These are phyloP conservation scores for Solanum lignicaule DNA, from an alignment of 257 asterid species.

Conservation along the genomic window DNA sequence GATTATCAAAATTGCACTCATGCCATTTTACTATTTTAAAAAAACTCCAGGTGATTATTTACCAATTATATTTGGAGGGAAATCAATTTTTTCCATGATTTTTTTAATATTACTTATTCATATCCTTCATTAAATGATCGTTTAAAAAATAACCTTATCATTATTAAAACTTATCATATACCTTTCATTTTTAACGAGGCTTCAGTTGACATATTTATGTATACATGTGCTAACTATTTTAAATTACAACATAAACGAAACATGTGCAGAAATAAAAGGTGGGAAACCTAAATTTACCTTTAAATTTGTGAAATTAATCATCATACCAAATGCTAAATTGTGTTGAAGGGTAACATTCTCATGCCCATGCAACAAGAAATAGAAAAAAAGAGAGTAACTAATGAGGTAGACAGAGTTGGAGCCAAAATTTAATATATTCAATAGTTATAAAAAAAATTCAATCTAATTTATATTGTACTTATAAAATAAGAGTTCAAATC, in stretches of 20 bases:
- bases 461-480: not conserved
- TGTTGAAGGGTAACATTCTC: not conserved
- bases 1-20: not conserved
- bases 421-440: not conserved
- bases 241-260: not conserved
- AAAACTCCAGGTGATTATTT: not conserved
- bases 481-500: not conserved
- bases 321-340: not conserved
- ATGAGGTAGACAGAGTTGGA: not conserved
- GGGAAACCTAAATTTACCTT: not conserved
- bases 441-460: not conserved
- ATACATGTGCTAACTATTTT: not conserved
- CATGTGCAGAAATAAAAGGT: not conserved
- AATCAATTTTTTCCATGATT: not conserved
- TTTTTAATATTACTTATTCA: not conserved
- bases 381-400: not conserved
- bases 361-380: not conserved
- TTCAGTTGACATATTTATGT: not conserved
- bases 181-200: not conserved
- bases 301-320: not conserved
- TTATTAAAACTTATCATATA: not conserved
- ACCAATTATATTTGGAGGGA: not conserved
- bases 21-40: not conserved
- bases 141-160: not conserved
- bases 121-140: not conserved